Evolutionary conservation across 345 rosid genomes (phyloP).

Genomic region (Pistacia integerrima): DNA sequence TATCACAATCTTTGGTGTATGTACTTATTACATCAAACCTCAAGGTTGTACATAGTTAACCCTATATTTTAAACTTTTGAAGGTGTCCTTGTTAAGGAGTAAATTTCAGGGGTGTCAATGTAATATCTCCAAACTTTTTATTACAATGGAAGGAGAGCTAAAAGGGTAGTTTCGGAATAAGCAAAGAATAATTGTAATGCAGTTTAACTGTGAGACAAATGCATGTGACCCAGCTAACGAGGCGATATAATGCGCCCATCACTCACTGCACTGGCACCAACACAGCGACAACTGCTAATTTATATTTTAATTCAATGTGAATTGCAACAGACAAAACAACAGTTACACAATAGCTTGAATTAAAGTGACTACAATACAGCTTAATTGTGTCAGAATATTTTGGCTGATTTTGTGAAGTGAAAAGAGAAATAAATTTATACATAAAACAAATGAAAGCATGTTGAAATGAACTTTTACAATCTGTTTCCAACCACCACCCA

Average conservation of each 20-base stretch:
- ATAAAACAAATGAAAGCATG: not conserved
- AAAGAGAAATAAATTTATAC: not conserved
- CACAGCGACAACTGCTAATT: not conserved
- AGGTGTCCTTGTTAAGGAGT: too few relatives aligned
- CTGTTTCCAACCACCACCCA: constrained; percentile 56
- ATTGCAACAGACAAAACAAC: not conserved
- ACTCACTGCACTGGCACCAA: constrained; percentile 9
- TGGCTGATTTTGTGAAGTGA: constrained; percentile 3
- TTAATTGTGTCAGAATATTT: constrained; percentile 31
- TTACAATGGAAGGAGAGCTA: not conserved
- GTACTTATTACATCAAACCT: too few relatives aligned
- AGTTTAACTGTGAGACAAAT: constrained; percentile 38
- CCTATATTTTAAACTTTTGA: too few relatives aligned
- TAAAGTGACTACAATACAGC: constrained; percentile 1
- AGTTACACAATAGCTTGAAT: constrained; percentile 3
- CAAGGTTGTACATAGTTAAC: too few relatives aligned
- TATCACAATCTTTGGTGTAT: too few relatives aligned
- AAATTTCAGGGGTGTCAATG: too few relatives aligned
- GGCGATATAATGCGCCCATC: constrained; percentile 27
- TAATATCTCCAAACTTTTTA: constrained; percentile 1
- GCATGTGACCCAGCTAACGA: constrained; percentile 57
- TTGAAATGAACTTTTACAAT: constrained; percentile 38
- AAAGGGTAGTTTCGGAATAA: constrained; percentile 19
- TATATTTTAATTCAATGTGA: not conserved
- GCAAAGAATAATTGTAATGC: not conserved